phyloP scores from a whole-genome alignment of 2,329 filamentous ascomycete species.

The Colletotrichum sp. region DNA sequence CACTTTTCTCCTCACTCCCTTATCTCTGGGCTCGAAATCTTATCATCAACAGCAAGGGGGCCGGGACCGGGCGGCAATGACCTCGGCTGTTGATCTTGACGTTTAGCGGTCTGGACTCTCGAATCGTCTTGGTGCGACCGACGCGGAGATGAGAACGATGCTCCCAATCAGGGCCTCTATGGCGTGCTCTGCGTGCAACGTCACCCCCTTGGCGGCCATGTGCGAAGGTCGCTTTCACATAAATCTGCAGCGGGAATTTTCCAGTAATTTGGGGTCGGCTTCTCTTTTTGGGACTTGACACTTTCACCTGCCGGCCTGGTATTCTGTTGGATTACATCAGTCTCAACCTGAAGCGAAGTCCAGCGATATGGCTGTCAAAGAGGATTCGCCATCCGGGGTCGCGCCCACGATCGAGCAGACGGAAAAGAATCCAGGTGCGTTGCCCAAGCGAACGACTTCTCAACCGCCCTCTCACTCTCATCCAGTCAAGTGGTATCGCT shows the following conservation, averaged over 20 bases:
- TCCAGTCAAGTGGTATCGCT: conserved; percentile 27
- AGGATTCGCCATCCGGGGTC: neutral
- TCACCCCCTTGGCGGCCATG: neutral
- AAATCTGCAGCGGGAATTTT: neutral
- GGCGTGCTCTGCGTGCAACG: conserved; percentile 9
- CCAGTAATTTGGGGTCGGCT: neutral
- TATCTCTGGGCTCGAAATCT: neutral
- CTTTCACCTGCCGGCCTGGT: neutral
- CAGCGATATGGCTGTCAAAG: neutral
- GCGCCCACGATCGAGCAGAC: neutral
- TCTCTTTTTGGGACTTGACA: neutral
- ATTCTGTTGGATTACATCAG: neutral
- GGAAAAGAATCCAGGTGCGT: neutral
- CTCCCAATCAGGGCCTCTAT: neutral
- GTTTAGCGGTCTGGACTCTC: neutral
- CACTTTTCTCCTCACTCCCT: neutral
- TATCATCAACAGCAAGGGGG: neutral
- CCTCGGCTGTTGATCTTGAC: neutral
- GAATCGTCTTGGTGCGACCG: neutral
- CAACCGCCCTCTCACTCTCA: neutral
- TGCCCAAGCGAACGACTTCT: neutral
- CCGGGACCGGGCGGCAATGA: neutral
- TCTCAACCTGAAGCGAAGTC: neutral
- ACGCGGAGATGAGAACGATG: neutral
- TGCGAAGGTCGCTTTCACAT: neutral